Evolutionary conservation across 352 stramenopile species (phyloP).

Genomic region (Globisporangium megalacanthum): DNA sequence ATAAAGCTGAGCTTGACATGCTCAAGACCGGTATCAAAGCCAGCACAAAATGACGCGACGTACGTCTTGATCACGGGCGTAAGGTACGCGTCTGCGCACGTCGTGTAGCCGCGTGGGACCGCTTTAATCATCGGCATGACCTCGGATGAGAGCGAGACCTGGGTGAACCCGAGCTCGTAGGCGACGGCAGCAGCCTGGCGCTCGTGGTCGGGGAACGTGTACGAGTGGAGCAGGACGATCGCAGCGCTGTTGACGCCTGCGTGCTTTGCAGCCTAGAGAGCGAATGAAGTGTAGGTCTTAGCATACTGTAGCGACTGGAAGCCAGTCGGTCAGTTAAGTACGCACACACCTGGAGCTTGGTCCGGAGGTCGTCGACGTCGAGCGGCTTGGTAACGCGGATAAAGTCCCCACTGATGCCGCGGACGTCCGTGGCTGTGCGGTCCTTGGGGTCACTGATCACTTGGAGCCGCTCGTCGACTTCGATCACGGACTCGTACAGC

Average conservation of each 20-base stretch:
- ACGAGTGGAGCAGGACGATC: slow-evolving; percentile 95
- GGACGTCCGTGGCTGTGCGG: slow-evolving; percentile 45
- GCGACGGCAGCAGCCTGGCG: slow-evolving; percentile 86
- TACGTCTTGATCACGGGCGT: slow-evolving; percentile 98
- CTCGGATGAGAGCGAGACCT: slow-evolving; percentile 87
- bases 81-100: slow-evolving; percentile 96
- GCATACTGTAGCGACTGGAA: too few species aligned
- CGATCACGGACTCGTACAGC: slow-evolving; percentile 96
- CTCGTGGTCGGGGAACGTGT: slow-evolving; percentile 95
- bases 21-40: slow-evolving; percentile 92
- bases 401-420: slow-evolving; percentile 87
- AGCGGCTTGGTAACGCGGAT: slow-evolving; percentile 81
- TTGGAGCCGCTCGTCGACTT: slow-evolving; percentile 96
- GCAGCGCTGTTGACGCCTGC: slow-evolving; percentile 92
- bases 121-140: slow-evolving; percentile 99
- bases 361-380: slow-evolving; percentile 69
- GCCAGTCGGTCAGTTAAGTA: too few species aligned
- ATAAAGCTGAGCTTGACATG: slow-evolving; percentile 96
- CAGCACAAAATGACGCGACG: slow-evolving; percentile 92
- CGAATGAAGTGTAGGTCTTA: background rate
- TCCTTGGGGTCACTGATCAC: slow-evolving; percentile 75
- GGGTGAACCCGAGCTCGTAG: slow-evolving; percentile 90
- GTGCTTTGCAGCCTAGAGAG: slow-evolving; percentile 38
- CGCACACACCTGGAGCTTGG: slow-evolving; percentile 66
- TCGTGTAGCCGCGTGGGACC: slow-evolving; percentile 95